Evolutionary conservation across 495 filamentous ascomycete species (phyloP).

Genomic region (Platismatia glauca): DNA sequence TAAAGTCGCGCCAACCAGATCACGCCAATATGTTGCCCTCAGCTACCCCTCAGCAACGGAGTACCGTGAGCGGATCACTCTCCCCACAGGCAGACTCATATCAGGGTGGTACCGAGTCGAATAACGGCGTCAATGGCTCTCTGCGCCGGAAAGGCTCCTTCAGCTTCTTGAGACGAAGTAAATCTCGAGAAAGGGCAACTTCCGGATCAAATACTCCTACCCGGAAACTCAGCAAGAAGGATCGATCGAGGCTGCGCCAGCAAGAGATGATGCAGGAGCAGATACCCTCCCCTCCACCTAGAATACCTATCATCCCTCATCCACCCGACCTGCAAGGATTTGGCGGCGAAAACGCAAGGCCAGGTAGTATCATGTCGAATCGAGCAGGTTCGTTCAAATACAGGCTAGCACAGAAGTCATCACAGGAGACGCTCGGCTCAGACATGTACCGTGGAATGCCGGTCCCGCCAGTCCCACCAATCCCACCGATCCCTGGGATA

Average conservation of each 20-base stretch:
- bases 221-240: constrained; percentile 59
- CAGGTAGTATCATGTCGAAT: constrained; percentile 57
- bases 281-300: constrained; percentile 63
- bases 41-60: constrained; percentile 6
- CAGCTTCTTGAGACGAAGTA: constrained; percentile 68
- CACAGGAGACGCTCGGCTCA: constrained; percentile 18
- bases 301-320: constrained; percentile 67
- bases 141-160: constrained; percentile 39
- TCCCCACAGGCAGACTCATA: constrained; percentile 1
- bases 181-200: constrained; percentile 55
- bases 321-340: constrained; percentile 56
- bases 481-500: constrained; percentile 43
- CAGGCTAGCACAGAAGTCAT: constrained; percentile 22
- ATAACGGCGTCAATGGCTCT: constrained; percentile 18
- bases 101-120: background rate
- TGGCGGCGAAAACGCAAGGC: constrained; percentile 57
- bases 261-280: constrained; percentile 58
- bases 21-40: constrained; percentile 7
- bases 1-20: too few species aligned
- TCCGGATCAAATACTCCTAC: constrained; percentile 40
- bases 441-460: constrained; percentile 25
- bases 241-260: constrained; percentile 48
- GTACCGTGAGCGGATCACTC: constrained; percentile 2
- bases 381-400: constrained; percentile 30
- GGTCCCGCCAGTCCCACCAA: constrained; percentile 28